phyloP scores from a whole-genome alignment of 768 basidiomycete genomes.

The Boletus patriciae region DNA sequence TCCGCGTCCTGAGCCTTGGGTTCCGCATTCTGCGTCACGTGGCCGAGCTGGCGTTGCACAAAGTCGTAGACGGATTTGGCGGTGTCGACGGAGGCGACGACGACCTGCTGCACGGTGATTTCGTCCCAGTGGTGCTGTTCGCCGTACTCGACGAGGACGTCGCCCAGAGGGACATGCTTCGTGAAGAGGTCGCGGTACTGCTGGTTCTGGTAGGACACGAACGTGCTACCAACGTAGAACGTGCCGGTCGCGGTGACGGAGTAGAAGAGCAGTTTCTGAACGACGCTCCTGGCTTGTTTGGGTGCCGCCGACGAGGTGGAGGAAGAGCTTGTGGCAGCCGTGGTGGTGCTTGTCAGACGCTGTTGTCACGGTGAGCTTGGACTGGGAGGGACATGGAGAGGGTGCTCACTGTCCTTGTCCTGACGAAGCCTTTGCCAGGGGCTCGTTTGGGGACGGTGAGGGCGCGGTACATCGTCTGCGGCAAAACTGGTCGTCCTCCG shows the following conservation, averaged over 20 bases:
- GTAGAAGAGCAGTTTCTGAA: slow-evolving; percentile 65
- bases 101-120: slow-evolving; percentile 59
- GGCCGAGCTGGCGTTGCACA: slow-evolving; percentile 43
- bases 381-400: neutral
- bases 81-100: slow-evolving; percentile 52
- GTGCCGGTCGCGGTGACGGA: slow-evolving; percentile 66
- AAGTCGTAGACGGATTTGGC: slow-evolving; percentile 51
- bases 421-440: slow-evolving; percentile 47
- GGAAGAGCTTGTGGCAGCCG: slow-evolving; percentile 27
- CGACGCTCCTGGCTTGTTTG: slow-evolving; percentile 52
- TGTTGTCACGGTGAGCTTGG: slow-evolving; percentile 25
- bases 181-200: slow-evolving; percentile 86
- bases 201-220: slow-evolving; percentile 73
- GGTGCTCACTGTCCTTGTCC: slow-evolving; percentile 55
- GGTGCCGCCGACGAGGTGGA: slow-evolving; percentile 28
- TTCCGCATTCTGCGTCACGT: slow-evolving; percentile 38
- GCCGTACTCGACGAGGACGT: slow-evolving; percentile 75
- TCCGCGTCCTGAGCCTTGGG: slow-evolving; percentile 36
- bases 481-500: neutral
- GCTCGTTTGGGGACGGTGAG: slow-evolving; percentile 54
- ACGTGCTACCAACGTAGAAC: slow-evolving; percentile 82
- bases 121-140: slow-evolving; percentile 80
- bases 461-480: slow-evolving; percentile 49
- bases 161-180: slow-evolving; percentile 74
- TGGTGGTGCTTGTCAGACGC: slow-evolving; percentile 62